phyloP scores from a whole-genome alignment of 177 flowering plant species.

The Tripterygium wilfordii region DNA sequence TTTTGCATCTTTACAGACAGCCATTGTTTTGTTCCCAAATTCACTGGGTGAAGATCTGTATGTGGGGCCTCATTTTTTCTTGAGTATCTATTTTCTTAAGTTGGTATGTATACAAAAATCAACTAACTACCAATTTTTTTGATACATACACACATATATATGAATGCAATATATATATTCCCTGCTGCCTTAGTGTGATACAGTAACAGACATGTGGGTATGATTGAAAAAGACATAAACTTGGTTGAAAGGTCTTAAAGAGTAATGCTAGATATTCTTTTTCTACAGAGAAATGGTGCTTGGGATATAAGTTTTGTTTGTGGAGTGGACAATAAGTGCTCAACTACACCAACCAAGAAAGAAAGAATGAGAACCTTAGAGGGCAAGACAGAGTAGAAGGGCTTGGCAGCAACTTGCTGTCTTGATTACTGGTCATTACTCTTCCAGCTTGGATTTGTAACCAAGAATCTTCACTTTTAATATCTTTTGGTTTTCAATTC shows the following conservation, averaged over 20 bases:
- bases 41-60: too few species aligned
- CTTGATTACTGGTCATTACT: conserved; percentile 12
- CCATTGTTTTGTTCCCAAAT: too few species aligned
- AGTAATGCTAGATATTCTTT: conserved; percentile 26
- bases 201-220: too few species aligned
- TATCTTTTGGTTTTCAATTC: not conserved
- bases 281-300: conserved; percentile 28
- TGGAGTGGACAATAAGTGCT: conserved; percentile 40
- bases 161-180: too few species aligned
- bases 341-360: too few species aligned
- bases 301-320: conserved; percentile 31
- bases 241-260: conserved; percentile 29
- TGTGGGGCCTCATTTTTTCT: too few species aligned
- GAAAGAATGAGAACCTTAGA: conserved; percentile 25
- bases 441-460: conserved; percentile 13
- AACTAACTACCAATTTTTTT: too few species aligned
- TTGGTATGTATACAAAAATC: too few species aligned
- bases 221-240: not conserved
- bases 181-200: too few species aligned
- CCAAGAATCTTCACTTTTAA: conserved; percentile 6
- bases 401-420: conserved; percentile 4
- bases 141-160: conserved; percentile 14
- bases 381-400: conserved; percentile 25
- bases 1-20: too few species aligned
- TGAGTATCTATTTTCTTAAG: too few species aligned